Evolutionary conservation across 108 stramenopile genomes (phyloP).

Genomic region (Epipyxis sp.): DNA sequence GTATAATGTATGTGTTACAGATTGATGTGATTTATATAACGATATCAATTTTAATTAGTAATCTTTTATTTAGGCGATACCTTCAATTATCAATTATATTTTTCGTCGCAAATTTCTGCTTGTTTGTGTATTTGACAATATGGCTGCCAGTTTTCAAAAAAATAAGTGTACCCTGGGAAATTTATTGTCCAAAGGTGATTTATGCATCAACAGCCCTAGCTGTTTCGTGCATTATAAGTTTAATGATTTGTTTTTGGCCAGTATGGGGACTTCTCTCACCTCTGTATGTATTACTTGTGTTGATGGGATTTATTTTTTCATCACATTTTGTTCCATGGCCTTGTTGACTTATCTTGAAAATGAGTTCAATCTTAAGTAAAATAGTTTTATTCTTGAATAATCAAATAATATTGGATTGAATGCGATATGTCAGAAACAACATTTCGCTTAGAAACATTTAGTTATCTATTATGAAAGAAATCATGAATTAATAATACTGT

Average conservation of each 20-base stretch:
- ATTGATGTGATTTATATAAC: background rate
- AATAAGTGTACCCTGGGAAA: background rate
- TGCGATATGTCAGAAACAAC: too few relatives aligned
- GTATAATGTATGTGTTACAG: background rate
- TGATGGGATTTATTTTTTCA: background rate
- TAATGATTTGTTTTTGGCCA: background rate
- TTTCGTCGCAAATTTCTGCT: too few relatives aligned
- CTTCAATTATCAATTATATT: too few relatives aligned
- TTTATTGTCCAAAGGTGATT: conserved; percentile 20
- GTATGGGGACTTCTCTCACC: conserved; percentile 22
- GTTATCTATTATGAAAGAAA: too few relatives aligned
- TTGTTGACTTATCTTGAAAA: too few relatives aligned
- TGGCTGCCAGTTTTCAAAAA: background rate
- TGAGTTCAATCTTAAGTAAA: too few relatives aligned
- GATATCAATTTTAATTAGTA: background rate
- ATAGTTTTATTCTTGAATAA: too few relatives aligned
- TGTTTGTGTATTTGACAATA: background rate
- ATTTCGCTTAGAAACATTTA: too few relatives aligned
- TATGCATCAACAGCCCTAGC: background rate
- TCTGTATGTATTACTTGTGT: background rate
- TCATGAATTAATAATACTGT: too few relatives aligned
- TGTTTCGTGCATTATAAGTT: background rate
- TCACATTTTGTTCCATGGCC: conserved; percentile 4
- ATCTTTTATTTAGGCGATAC: too few relatives aligned
- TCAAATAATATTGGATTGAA: too few relatives aligned